Conservation (phyloP, 495 filamentous ascomycete genomes). For the Xylaria curta region DNA sequence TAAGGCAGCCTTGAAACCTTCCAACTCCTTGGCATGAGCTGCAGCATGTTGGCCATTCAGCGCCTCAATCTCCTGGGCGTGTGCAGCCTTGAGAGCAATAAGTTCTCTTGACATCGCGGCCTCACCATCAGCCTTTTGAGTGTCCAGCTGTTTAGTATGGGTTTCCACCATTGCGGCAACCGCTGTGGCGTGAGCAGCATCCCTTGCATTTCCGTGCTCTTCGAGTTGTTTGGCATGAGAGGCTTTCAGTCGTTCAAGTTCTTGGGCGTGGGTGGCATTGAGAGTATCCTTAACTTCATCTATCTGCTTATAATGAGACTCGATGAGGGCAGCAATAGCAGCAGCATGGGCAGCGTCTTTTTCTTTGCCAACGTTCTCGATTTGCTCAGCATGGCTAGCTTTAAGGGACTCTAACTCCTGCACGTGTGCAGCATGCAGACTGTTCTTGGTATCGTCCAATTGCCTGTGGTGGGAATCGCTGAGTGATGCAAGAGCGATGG, state of each 20-base stretch:
- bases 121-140: constrained; percentile 33
- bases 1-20: constrained; percentile 39
- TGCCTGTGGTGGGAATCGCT: constrained; percentile 16
- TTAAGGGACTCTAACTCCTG: constrained; percentile 46
- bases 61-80: constrained; percentile 38
- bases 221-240: constrained; percentile 46
- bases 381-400: constrained; percentile 43
- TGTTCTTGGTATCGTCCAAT: constrained; percentile 32
- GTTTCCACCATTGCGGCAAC: constrained; percentile 35
- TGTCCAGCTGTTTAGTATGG: constrained; percentile 32
- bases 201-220: constrained; percentile 26
- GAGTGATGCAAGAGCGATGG: constrained; percentile 21
- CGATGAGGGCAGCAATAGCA: constrained; percentile 14
- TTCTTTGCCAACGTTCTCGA: constrained; percentile 47
- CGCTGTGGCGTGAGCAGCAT: constrained; percentile 28
- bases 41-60: constrained; percentile 38
- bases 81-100: constrained; percentile 32
- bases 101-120: constrained; percentile 34
- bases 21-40: constrained; percentile 37
- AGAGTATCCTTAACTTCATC: constrained; percentile 48
- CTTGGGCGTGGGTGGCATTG: constrained; percentile 36
- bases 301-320: constrained; percentile 17
- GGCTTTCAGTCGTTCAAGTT: constrained; percentile 45
- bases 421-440: constrained; percentile 39
- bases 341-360: constrained; percentile 35